A percentile compares a stretch with the other conserved stretches of the same genome.
phyloP scores from a whole-genome alignment of 2,329 filamentous ascomycete species.

The Albophoma yamanashiensis region DNA sequence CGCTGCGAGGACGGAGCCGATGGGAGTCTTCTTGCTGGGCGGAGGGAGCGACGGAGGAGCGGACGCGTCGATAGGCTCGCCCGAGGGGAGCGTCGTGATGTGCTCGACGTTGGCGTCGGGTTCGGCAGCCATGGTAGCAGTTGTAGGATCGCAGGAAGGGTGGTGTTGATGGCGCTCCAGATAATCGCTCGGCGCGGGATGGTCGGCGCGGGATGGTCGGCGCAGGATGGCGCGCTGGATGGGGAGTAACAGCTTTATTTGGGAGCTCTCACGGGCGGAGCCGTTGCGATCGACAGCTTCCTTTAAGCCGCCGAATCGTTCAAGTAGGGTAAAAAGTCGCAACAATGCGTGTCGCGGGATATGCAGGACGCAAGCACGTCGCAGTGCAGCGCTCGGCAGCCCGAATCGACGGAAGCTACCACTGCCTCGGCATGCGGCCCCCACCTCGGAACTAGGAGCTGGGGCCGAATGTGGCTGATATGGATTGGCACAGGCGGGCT shows the following conservation, averaged over 20 bases:
- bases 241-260: too few species aligned
- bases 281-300: neutral
- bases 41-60: conserved; percentile 3
- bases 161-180: neutral
- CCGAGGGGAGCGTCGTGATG: conserved; percentile 7
- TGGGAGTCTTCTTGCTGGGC: conserved; percentile 5
- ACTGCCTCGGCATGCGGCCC: neutral
- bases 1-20: conserved; percentile 6
- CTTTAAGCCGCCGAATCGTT: neutral
- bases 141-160: neutral
- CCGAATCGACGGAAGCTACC: neutral
- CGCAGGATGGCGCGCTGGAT: neutral
- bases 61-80: conserved; percentile 3
- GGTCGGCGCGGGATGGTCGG: neutral
- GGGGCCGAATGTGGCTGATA: neutral
- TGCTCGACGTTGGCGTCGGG: conserved; percentile 4
- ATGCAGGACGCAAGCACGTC: neutral
- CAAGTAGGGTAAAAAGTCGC: neutral
- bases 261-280: neutral
- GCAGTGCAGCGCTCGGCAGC: neutral
- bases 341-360: neutral
- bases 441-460: neutral
- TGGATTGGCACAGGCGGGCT: neutral
- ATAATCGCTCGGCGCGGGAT: neutral
- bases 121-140: neutral